These are phyloP conservation scores for Acacia melanoxylon DNA, from an alignment of 306 rosid genomes.

Conservation along the genomic window DNA sequence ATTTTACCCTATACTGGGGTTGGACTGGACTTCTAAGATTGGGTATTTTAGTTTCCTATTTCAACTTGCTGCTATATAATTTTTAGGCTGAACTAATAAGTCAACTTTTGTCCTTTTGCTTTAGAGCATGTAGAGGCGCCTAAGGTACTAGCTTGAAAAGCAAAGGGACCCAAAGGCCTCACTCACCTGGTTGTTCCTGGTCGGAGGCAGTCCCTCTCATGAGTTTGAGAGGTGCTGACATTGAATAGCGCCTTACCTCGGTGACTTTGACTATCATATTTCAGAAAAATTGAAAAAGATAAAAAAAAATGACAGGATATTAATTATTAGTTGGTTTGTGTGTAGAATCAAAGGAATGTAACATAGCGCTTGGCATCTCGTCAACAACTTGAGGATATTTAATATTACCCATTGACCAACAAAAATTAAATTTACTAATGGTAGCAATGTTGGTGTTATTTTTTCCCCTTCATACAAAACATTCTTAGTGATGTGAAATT, in stretches of 20 bases:
- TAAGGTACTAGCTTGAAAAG: neutral
- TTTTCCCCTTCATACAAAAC: neutral
- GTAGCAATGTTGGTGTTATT: neutral
- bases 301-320: neutral
- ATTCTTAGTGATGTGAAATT: conserved; percentile 20
- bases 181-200: neutral
- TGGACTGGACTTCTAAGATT: neutral
- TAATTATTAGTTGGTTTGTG: neutral
- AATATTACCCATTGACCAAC: neutral
- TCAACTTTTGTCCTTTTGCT: neutral
- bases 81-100: neutral
- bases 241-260: neutral
- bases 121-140: neutral
- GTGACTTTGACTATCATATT: neutral
- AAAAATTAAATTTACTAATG: neutral
- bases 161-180: neutral
- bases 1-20: neutral
- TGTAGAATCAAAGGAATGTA: conserved; percentile 16
- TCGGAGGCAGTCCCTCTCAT: neutral
- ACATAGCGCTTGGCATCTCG: neutral
- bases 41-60: neutral
- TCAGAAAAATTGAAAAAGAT: neutral
- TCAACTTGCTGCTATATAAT: neutral
- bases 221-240: neutral
- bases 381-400: conserved; percentile 9